These are phyloP conservation scores for Podila minutissima DNA, from an alignment of 192 early-diverging fungal species.

Conservation along the genomic window DNA sequence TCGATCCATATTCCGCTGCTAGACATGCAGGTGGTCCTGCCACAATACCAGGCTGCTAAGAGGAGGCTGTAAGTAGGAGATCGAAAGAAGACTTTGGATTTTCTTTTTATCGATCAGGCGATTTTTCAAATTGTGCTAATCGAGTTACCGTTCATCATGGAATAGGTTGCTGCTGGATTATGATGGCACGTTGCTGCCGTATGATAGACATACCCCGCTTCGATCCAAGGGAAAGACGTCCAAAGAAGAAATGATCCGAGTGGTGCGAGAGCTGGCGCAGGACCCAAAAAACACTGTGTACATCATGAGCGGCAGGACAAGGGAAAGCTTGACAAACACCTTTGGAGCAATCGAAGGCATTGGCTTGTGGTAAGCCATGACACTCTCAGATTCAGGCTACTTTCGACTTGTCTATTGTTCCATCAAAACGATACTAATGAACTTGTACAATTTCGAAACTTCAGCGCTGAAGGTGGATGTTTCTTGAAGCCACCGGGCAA, in stretches of 20 bases:
- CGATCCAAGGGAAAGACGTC: constrained; percentile 57
- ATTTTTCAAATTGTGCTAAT: no score
- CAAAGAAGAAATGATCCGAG: constrained; percentile 66
- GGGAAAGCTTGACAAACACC: constrained; percentile 67
- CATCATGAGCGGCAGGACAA: constrained; percentile 79
- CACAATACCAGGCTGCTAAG: constrained; percentile 41
- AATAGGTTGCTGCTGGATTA: constrained; percentile 65
- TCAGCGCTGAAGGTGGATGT: constrained; percentile 80
- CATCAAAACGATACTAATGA: neutral
- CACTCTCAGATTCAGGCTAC: neutral
- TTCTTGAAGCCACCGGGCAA: constrained; percentile 70
- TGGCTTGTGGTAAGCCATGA: constrained; percentile 58
- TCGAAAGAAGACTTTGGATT: neutral
- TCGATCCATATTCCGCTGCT: constrained; percentile 59
- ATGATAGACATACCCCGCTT: constrained; percentile 55
- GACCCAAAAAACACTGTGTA: constrained; percentile 80
- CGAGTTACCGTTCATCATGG: no score
- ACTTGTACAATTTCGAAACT: neutral
- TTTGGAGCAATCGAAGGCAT: constrained; percentile 71
- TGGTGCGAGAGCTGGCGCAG: constrained; percentile 59
- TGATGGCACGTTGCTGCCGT: constrained; percentile 78
- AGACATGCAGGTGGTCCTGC: constrained; percentile 29
- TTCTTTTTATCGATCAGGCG: neutral
- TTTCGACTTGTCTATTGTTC: neutral
- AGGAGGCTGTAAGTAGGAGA: constrained; percentile 55